Evolutionary conservation across 1,284 basidiomycete genomes (phyloP).

Genomic region (Amylostereum areolatum): DNA sequence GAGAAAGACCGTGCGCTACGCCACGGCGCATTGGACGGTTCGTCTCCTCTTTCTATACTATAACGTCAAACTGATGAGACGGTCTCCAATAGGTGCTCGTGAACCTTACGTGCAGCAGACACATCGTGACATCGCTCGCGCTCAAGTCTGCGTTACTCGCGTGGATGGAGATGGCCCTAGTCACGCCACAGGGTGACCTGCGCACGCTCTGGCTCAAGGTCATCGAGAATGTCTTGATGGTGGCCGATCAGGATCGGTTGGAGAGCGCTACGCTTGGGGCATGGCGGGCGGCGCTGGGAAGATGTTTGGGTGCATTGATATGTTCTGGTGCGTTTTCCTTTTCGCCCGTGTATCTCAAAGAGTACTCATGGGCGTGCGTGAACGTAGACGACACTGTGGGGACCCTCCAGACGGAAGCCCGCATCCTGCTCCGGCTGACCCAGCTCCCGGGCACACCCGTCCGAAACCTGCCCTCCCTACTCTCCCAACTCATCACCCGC

Average conservation of each 20-base stretch:
- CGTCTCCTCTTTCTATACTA: constrained; percentile 9
- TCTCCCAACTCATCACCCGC: not conserved
- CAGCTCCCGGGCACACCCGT: not conserved
- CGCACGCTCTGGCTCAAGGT: constrained; percentile 60
- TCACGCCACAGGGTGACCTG: constrained; percentile 34
- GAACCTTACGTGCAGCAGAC: constrained; percentile 60
- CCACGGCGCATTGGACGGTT: constrained; percentile 62
- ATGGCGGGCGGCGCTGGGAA: constrained; percentile 48
- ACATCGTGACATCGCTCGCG: constrained; percentile 63
- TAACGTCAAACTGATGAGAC: constrained; percentile 4
- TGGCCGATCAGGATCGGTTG: constrained; percentile 41
- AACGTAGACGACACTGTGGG: not conserved
- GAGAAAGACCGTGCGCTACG: constrained; percentile 48
- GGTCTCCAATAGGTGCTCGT: constrained; percentile 50
- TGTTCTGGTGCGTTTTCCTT: constrained; percentile 16
- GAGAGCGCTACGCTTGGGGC: constrained; percentile 45
- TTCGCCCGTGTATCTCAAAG: not conserved
- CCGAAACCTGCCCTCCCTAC: not conserved
- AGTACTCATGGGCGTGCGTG: constrained; percentile 4
- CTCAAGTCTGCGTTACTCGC: constrained; percentile 63
- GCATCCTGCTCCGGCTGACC: not conserved
- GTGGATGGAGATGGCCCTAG: constrained; percentile 77
- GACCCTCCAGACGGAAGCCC: not conserved
- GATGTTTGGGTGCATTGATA: constrained; percentile 44
- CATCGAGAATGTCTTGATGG: constrained; percentile 60